Percentiles rank a stretch among this genome's conserved stretches.
These are phyloP conservation scores for Sphaceloma murrayae DNA, from an alignment of 2,329 filamentous ascomycete species.

Conservation along the genomic window DNA sequence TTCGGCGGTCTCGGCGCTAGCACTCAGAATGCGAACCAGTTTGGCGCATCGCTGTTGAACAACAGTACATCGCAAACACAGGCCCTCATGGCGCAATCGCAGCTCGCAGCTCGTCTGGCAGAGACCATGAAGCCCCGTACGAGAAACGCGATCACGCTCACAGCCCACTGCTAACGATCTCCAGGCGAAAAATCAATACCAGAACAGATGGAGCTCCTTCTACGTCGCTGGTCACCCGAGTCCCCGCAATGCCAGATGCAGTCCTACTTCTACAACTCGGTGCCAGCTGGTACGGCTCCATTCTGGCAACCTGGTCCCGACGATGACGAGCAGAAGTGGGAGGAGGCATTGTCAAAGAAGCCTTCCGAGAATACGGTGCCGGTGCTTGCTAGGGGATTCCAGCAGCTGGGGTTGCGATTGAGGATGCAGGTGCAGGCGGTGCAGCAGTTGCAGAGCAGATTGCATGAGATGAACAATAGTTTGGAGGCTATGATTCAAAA, in stretches of 20 bases:
- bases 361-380: conserved; percentile 68
- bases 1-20: conserved; percentile 24
- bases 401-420: conserved; percentile 60
- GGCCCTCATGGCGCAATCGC: conserved; percentile 12
- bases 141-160: no score
- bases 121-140: conserved; percentile 19
- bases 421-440: conserved; percentile 62
- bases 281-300: conserved; percentile 62
- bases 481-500: conserved; percentile 62
- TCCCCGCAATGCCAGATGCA: conserved; percentile 64
- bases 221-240: conserved; percentile 64
- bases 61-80: conserved; percentile 30
- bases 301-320: conserved; percentile 61
- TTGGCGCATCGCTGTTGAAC: conserved; percentile 20
- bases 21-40: conserved; percentile 20
- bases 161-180: conserved; percentile 21
- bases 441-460: conserved; percentile 56
- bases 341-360: conserved; percentile 71
- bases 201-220: conserved; percentile 62
- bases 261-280: conserved; percentile 80
- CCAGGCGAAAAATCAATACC: conserved; percentile 61
- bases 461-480: conserved; percentile 71
- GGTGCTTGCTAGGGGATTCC: conserved; percentile 64
- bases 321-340: conserved; percentile 72
- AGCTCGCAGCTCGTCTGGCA: conserved; percentile 4